Evolutionary conservation across 768 basidiomycete species (phyloP), one percentile per base, ranked within the genome.

Genomic region (Mycena galericulata): DNA sequence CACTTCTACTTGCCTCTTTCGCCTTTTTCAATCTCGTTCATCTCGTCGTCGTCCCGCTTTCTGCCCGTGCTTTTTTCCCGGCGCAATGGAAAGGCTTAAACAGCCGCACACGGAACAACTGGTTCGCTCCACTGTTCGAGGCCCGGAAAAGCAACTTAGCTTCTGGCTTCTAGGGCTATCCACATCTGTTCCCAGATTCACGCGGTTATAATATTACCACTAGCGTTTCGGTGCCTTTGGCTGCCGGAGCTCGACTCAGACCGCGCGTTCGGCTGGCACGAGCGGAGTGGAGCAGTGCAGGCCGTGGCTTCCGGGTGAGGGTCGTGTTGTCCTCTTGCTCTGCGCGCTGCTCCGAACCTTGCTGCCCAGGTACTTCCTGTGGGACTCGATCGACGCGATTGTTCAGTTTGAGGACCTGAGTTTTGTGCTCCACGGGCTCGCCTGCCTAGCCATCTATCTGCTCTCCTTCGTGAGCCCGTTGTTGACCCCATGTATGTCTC

Each of bases 191-290:
- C 95, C 0, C 88, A 94, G 71, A 80, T 89, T 1, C 93, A 96
- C 75, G 89, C 91, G 0, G 60, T 92, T 26, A 74, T 93, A 58
- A 84, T 93, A 60, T 83, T 95, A 36, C 88, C 90, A 0, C 83
- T 92, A 26, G 86, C 93, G 1, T 73, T 88, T 22, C 86, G 83
- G 59, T 85, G 84, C 40, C 80, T 94, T 24, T 76, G 83, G 46
- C 77, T 82, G 17, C 78, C 85, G 0, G 83, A 79, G 18, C 80
- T 92, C 20, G 76, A 79, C 29, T 73, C 79, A n/a, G 90, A 96
- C 77, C 87, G 88, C 34, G 90, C 89, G 8, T 95, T 91, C 74
- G 95, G 94, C 8, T 95, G 92, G 85, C 86, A 92, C 70, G 81
- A 86, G 1, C 67, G 76, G 22, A 84, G 86, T 6, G 91, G 89